Evolutionary conservation across 139 green algal species (phyloP), one percentile per base, ranked within the genome.

Genomic region (Asterochloris sp.): DNA sequence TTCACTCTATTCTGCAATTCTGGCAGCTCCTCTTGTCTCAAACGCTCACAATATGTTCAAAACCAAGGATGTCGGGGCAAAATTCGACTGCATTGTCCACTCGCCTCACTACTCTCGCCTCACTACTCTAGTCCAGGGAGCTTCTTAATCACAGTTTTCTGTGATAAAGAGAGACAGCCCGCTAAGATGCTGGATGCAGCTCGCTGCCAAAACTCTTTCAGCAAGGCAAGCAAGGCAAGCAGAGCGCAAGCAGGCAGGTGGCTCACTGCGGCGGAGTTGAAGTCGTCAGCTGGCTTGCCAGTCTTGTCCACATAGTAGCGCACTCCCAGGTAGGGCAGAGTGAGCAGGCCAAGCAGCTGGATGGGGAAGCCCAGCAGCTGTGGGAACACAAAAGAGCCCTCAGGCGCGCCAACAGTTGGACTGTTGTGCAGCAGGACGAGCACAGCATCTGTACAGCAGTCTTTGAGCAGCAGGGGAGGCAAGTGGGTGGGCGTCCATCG

Each of bases 281-380:
- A 73, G 60, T 90, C 85, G 27, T 82, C 84, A 73, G 23, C 28
- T 16, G 76, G 71, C 21, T 87, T 83, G 63, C 83, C 76, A 54
- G 38, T 54, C 19, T 84, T 81, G 62, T 90, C 90, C 69, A 89
- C 75, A 10, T 85, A 62, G 76, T 89, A 93, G 21, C 89, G 86
- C 28, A 89, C 26, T 24, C 77, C 83, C 60, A 90, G 82, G 81
- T 87, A 82, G 71, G 90, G 89, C 77, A 84, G 63, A 69, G 85
- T 80, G 62, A 93, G 73, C 47, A 95, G 78, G 71, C 91, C 91
- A 27, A 95, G 24, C 24, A 93, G 77, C 83, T 95, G 88, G 28
- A 92, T 78, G 23, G 90, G 89, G 76, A 89, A 92, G 63, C 90
- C 90, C 60, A 95, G 83, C 38, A 95, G 81, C 87, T 92, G 84